These are phyloP conservation scores for Chalciporus chontae DNA, from an alignment of 768 basidiomycete genomes.

Conservation along the genomic window DNA sequence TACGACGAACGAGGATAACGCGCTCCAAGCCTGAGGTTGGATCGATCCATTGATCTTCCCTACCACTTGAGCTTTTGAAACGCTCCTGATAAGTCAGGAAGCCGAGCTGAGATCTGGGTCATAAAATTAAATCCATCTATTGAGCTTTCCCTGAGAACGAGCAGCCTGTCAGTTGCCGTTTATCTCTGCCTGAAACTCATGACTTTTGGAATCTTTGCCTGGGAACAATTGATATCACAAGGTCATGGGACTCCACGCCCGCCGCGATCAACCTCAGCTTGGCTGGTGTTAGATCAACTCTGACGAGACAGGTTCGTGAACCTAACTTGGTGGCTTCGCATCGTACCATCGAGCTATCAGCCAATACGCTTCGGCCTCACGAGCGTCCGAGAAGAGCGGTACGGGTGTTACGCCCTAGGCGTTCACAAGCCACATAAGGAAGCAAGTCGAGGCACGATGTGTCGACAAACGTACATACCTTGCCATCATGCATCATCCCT, in stretches of 20 bases:
- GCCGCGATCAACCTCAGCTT: conserved; percentile 11
- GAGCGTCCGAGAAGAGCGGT: conserved; percentile 14
- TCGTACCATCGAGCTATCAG: conserved; percentile 12
- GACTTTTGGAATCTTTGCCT: conserved; percentile 9
- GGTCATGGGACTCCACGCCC: conserved; percentile 6
- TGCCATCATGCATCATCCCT: background rate
- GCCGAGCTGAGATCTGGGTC: background rate
- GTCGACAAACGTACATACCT: conserved; percentile 1
- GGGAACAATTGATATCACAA: conserved; percentile 12
- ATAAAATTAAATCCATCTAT: background rate
- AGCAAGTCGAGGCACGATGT: background rate
- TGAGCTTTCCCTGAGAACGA: background rate
- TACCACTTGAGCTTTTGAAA: background rate
- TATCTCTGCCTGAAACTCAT: conserved; percentile 1
- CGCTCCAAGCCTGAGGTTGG: background rate
- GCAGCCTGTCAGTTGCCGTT: background rate
- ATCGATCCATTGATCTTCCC: background rate
- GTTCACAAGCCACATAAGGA: conserved; percentile 6
- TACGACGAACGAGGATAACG: no score
- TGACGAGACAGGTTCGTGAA: background rate
- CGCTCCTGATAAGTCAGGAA: background rate
- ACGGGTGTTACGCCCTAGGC: conserved; percentile 10
- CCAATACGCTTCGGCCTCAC: conserved; percentile 11
- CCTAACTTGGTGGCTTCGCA: background rate
- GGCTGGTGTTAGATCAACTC: background rate